phyloP scores from a whole-genome alignment of 2,329 filamentous ascomycete species.

The Myriosclerotinia duriaeana region DNA sequence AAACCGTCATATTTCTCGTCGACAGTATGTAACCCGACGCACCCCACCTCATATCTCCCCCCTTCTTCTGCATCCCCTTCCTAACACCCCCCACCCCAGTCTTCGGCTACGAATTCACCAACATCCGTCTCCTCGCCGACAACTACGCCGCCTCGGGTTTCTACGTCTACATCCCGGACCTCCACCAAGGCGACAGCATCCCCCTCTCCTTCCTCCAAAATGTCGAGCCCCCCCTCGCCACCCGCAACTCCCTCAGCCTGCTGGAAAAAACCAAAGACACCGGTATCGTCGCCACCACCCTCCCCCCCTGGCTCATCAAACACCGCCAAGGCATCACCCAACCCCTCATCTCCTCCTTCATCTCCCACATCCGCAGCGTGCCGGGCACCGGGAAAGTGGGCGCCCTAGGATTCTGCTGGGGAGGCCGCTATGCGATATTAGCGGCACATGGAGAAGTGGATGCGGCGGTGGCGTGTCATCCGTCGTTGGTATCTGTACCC shows the following conservation, averaged over 20 bases:
- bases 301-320: conserved; percentile 46
- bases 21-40: conserved; percentile 45
- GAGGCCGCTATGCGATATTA: conserved; percentile 54
- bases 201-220: conserved; percentile 44
- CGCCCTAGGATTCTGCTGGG: conserved; percentile 63
- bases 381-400: conserved; percentile 46
- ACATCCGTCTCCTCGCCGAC: conserved; percentile 51
- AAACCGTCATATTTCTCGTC: conserved; percentile 50
- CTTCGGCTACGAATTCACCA: conserved; percentile 50
- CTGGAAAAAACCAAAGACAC: conserved; percentile 45
- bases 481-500: conserved; percentile 49
- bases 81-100: not conserved
- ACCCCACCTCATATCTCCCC: too few species aligned
- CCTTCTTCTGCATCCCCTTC: not conserved
- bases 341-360: conserved; percentile 44
- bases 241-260: conserved; percentile 42
- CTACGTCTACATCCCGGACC: conserved; percentile 49
- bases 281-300: conserved; percentile 44
- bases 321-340: conserved; percentile 37
- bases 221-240: conserved; percentile 45
- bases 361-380: conserved; percentile 41
- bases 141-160: conserved; percentile 47
- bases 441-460: conserved; percentile 47
- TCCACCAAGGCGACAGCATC: conserved; percentile 45
- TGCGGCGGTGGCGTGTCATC: conserved; percentile 49